Base-by-base conservation (phyloP, 2,329 filamentous ascomycete genomes). In the Hypocreales sp. region DNA sequence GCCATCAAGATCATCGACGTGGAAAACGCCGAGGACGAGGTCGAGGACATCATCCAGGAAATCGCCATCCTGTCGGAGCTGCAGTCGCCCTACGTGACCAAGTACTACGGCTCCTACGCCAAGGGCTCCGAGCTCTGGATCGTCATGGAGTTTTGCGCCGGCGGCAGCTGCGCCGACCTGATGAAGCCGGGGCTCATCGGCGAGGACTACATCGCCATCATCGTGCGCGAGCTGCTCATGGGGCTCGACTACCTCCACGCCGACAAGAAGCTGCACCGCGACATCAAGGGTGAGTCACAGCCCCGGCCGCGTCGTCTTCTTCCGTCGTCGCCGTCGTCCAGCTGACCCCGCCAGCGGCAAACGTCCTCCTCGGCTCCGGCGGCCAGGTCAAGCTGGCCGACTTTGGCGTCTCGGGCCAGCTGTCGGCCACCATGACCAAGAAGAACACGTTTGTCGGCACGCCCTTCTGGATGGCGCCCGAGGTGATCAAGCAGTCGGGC, bases 401-500 rank as follows among this genome's bases (percentile, higher is more conserved):
- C n/a, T n/a, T n/a, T n/a, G n/a, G n/a, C n/a, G n/a, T 98, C 6
- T 94, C 87, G 1, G 87, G 87, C 16, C 90, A 95, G 55, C 67
- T 95, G 14, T 92, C 87, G 8, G 87, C 87, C 6, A 98, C 87
- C 26, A 95, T 95, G 86, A 94, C 87, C 35, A 95, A 95, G 65
- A 95, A 95, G 60, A 95, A 95, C 49, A 95, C 87, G 0, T 98
- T 95, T 51, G 87, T 98, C 18, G 90, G 90, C 19, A 95, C 87
- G 0, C 87, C 90, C 2, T 98, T 95, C 50, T 98, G 90, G 90
- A 98, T 98, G n/a, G n/a, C n/a, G n/a, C n/a, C n/a, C n/a, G n/a
- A n/a, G n/a, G n/a, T n/a, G n/a, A n/a, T n/a, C n/a, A 93, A 93
- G 57, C 87, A 98, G 52, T 92, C 84, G 31, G 87, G 87, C 26